Base-by-base conservation (phyloP, 2,329 filamentous ascomycete species). In the Fusarium verrucosum region DNA sequence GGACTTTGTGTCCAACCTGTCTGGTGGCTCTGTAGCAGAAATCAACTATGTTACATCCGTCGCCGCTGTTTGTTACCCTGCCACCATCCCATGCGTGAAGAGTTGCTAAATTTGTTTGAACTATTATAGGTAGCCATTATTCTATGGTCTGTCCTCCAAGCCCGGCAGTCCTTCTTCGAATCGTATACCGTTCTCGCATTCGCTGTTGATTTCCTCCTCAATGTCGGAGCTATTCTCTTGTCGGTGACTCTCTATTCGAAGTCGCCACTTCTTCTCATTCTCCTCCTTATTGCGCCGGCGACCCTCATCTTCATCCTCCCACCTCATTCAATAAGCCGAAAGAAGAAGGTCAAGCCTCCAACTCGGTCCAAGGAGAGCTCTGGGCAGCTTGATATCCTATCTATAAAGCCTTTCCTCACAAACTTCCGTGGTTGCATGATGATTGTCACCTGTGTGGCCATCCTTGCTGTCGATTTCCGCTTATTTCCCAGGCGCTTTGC, bases 391-490 rank as follows among this genome's bases (percentile, higher is more conserved):
- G 70, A 73, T 44, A 80, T 81, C 20, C 81, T 97, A 16, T 92
- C 94, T 1, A 85, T 91, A 62, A 96, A 96, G 78, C 92, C 95
- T 0, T 98, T 97, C 79, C 83, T 99, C 62, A 98, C 95, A 4
- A 90, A 88, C 26, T 99, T 97, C 74, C 89, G 95, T 50, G 94
- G 92, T 4, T 87, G 88, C 45, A 96, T 99, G 93, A 88, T 99
- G 83, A 84, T 96, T 46, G 85, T 91, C 66, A 99, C 95, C 9
- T 96, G 92, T 73, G 80, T 95, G 41, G 92, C 92, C 49, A 98
- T 99, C 69, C 85, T 99, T n/a, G 95, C 95, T 16, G 95, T 99
- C 47, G 95, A 99, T 78, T 99, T 99, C 75, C 88, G 85, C 17
- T 83, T 97, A 58, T 99, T 99, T 72, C 95, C 95, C 4, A 87